Conservation (phyloP, 768 basidiomycete genomes). For the Lyophyllum decastes region DNA sequence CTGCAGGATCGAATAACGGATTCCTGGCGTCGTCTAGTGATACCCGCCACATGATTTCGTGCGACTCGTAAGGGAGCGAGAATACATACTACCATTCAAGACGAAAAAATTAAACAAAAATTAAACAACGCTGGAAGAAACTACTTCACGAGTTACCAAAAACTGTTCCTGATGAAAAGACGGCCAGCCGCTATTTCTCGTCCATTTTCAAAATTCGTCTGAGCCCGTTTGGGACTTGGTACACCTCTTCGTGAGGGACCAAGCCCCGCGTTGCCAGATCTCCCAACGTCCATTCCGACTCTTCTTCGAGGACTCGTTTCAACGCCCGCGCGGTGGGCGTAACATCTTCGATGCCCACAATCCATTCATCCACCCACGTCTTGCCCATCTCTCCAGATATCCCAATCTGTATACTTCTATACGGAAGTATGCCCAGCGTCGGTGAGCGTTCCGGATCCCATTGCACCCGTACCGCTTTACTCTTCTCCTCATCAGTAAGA, state of each 20-base stretch:
- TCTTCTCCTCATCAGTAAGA: conserved; percentile 10
- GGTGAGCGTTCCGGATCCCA: conserved; percentile 12
- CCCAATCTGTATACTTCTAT: conserved; percentile 18
- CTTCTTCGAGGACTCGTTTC: conserved; percentile 5
- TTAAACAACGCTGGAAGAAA: no score
- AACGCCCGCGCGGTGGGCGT: conserved; percentile 10
- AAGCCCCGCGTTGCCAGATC: conserved; percentile 6
- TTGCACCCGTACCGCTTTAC: conserved; percentile 11
- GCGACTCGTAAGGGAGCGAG: no score
- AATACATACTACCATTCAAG: no score
- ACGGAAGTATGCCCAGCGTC: conserved; percentile 9
- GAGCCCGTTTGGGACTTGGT: conserved; percentile 7
- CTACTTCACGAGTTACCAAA: not conserved
- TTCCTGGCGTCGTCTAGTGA: no score
- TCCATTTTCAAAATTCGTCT: conserved; percentile 11
- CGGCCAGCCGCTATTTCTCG: not conserved
- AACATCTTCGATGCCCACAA: conserved; percentile 18
- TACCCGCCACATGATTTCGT: no score
- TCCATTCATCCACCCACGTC: conserved; percentile 17
- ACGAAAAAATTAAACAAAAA: no score
- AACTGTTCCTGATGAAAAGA: not conserved
- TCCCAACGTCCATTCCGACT: not conserved
- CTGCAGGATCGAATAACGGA: no score
- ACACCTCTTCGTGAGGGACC: conserved; percentile 10
- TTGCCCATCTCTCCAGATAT: conserved; percentile 8